A percentile compares a stretch with the other conserved stretches of the same genome.
Conservation (phyloP, 2,329 filamentous ascomycete genomes). For the Beauveria sp. region DNA sequence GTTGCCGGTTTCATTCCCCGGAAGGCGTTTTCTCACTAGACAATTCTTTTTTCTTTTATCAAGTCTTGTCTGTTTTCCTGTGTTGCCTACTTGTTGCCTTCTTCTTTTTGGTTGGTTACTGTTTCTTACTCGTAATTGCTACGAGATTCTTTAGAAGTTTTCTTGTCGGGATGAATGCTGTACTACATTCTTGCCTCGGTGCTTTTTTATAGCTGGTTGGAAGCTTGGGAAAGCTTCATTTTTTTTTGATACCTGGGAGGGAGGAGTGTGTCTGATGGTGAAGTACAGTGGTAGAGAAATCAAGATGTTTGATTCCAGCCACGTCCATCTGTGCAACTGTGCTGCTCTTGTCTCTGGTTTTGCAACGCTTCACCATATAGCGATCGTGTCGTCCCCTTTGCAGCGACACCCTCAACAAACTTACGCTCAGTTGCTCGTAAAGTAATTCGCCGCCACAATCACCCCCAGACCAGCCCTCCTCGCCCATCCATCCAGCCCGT, state of each 20-base stretch:
- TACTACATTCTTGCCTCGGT: neutral
- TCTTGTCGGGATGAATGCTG: neutral
- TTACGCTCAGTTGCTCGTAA: slow-evolving; percentile 1
- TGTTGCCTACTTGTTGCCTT: neutral
- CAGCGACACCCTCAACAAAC: no score
- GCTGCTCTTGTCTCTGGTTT: no score
- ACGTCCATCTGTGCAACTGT: neutral
- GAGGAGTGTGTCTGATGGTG: neutral
- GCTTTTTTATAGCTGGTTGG: neutral
- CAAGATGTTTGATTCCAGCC: neutral
- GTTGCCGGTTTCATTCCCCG: neutral
- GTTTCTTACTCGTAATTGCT: neutral
- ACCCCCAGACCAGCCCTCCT: slow-evolving; percentile 40
- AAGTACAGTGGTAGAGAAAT: neutral
- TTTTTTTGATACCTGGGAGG: neutral
- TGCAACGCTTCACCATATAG: no score
- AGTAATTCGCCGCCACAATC: slow-evolving; percentile 8
- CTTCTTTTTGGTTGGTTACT: neutral
- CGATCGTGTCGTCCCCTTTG: no score
- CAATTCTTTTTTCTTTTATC: neutral
- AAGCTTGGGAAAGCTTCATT: neutral
- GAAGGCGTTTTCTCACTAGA: neutral
- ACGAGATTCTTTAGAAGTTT: neutral
- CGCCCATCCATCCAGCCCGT: slow-evolving; percentile 33
- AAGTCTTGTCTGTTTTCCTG: slow-evolving; percentile 5